These are phyloP conservation scores for Didymella arachidicola DNA, from an alignment of 2,329 filamentous ascomycete genomes.

Conservation along the genomic window DNA sequence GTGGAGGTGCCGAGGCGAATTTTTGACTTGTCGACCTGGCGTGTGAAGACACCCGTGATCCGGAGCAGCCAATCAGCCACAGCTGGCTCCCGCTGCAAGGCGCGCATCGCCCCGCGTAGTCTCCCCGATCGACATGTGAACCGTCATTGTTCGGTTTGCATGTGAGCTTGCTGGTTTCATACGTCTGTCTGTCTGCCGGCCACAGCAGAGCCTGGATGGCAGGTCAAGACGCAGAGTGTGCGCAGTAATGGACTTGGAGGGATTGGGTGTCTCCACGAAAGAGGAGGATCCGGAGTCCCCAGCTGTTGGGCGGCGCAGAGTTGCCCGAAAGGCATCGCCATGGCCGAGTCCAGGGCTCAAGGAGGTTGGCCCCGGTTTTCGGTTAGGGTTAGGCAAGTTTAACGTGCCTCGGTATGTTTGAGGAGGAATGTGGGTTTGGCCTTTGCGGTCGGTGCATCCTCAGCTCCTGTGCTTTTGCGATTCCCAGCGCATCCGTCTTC, in stretches of 20 bases:
- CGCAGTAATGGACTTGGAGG: conserved; percentile 1
- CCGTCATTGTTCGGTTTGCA: conserved; percentile 18
- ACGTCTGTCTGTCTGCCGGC: neutral
- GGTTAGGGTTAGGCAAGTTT: conserved; percentile 1
- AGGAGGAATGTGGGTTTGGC: conserved; percentile 19
- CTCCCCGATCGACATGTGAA: conserved; percentile 29
- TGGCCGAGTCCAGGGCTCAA: conserved; percentile 14
- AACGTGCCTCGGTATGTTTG: conserved; percentile 19
- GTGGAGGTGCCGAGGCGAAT: conserved; percentile 13
- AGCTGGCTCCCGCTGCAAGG: conserved; percentile 24
- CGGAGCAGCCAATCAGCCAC: conserved; percentile 21
- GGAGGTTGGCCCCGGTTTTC: conserved; percentile 12
- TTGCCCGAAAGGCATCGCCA: conserved; percentile 12
- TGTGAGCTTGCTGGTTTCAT: conserved; percentile 8
- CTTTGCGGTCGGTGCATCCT: conserved; percentile 11
- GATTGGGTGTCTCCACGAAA: conserved; percentile 17
- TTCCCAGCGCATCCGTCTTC: conserved; percentile 6
- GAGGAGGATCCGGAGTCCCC: conserved; percentile 17
- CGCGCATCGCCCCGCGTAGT: conserved; percentile 26
- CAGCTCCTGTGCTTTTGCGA: conserved; percentile 9
- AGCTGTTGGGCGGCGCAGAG: conserved; percentile 10
- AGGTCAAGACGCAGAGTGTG: neutral
- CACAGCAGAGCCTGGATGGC: neutral
- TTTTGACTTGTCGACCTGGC: neutral
- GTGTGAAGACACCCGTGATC: neutral